These are phyloP conservation scores for Fagopyrum esculentum DNA, from an alignment of 148 eudicot species.

Conservation along the genomic window DNA sequence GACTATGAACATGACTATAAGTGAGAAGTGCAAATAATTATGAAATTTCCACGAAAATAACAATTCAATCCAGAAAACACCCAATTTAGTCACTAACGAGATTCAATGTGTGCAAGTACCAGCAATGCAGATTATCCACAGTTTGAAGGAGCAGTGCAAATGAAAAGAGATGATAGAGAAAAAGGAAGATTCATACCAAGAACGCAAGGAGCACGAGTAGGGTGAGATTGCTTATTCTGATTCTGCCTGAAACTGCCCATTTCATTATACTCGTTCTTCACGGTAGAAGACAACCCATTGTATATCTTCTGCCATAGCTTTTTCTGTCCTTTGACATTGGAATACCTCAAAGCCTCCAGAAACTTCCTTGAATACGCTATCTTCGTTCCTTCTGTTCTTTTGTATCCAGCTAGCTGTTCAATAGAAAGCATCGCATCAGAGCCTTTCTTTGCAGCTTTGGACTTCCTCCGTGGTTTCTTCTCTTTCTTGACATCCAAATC, in stretches of 20 bases:
- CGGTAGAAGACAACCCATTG: constrained; percentile 26
- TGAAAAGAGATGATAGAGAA: neutral
- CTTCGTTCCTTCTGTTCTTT: constrained; percentile 16
- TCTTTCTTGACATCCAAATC: constrained; percentile 15
- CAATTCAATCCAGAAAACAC: neutral
- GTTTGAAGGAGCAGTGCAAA: neutral
- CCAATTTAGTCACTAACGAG: neutral
- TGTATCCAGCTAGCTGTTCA: neutral
- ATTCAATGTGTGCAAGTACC: neutral
- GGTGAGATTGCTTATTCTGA: constrained; percentile 22
- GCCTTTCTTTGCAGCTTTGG: constrained; percentile 17
- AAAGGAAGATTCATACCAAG: constrained; percentile 22
- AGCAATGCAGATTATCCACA: neutral
- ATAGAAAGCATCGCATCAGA: constrained; percentile 3
- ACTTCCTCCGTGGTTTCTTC: constrained; percentile 22
- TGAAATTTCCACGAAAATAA: neutral
- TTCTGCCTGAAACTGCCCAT: constrained; percentile 25
- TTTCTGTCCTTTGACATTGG: constrained; percentile 33
- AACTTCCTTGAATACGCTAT: constrained; percentile 30
- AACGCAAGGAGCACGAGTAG: constrained; percentile 21
- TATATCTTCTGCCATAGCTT: constrained; percentile 40
- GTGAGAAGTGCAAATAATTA: neutral
- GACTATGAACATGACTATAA: neutral
- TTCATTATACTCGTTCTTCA: constrained; percentile 46
- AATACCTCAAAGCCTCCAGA: constrained; percentile 36